A percentile compares a stretch with the other conserved stretches of the same genome.
Conservation (phyloP, 371 early-diverging fungal species). For the Mucor racemosus region DNA sequence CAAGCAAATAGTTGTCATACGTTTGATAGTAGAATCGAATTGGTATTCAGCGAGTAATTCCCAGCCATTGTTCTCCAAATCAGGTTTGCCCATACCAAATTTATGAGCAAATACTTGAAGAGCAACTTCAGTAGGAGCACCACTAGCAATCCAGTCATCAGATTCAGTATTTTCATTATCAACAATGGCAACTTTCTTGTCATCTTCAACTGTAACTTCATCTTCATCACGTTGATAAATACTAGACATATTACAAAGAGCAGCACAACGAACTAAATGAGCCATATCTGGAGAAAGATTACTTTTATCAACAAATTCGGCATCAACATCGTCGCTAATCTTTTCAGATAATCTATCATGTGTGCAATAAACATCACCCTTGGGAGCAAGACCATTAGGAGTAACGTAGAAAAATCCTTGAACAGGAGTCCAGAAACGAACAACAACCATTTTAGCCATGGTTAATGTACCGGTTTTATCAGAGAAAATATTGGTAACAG, state of each 20-base stretch:
- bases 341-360: slow-evolving; percentile 16
- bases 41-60: slow-evolving; percentile 73
- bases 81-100: slow-evolving; percentile 64
- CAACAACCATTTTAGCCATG: slow-evolving; percentile 75
- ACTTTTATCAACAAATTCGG: slow-evolving; percentile 23
- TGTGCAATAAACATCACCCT: slow-evolving; percentile 60
- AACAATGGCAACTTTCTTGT: slow-evolving; percentile 7
- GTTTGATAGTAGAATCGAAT: slow-evolving; percentile 82
- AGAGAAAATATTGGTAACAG: slow-evolving; percentile 90
- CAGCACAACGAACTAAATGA: slow-evolving; percentile 51
- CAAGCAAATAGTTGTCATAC: slow-evolving; percentile 66
- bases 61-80: slow-evolving; percentile 50
- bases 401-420: slow-evolving; percentile 66
- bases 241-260: slow-evolving; percentile 67
- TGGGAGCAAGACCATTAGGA: slow-evolving; percentile 67
- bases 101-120: slow-evolving; percentile 78
- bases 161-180: slow-evolving; percentile 34
- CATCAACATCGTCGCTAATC: slow-evolving; percentile 11
- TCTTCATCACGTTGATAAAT: slow-evolving; percentile 36
- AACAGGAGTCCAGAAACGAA: slow-evolving; percentile 70
- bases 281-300: slow-evolving; percentile 23
- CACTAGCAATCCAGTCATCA: slow-evolving; percentile 61
- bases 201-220: slow-evolving; percentile 1
- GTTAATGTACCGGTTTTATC: slow-evolving; percentile 76
- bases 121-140: slow-evolving; percentile 76